Evolutionary conservation across 163 green algal species (phyloP), one percentile per base, ranked within the genome.

Genomic region (Scenedesmus sp.): DNA sequence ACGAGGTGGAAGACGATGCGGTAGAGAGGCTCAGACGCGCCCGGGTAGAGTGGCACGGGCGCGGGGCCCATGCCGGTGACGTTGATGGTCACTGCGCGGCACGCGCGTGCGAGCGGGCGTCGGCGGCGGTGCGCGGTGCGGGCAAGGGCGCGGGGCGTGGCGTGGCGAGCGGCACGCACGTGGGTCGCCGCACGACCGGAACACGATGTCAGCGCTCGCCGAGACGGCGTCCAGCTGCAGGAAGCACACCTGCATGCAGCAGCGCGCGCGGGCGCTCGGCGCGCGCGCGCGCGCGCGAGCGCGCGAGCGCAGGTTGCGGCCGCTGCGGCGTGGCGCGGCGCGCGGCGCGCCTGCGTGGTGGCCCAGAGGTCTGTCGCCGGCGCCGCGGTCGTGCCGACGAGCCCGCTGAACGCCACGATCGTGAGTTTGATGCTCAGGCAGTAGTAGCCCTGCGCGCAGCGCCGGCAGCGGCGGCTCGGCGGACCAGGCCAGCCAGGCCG

Each of bases 181-280:
- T 64, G 56, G 36, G n/a, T 64, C 28, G 4, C 56, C 56, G 56
- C 56, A 64, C 13, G 56, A 44, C 28, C 39, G 22, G 56, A 64
- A 64, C 14, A 1, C 28, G 18, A 64, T 29, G n/a, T 28, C 39
- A 3, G 56, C 56, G 5, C n/a, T 39, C 2, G 56, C 28, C 56
- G n/a, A n/a, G n/a, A 64, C n/a, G 9, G 56, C 26, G 28, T 64
- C 56, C 56, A 64, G 56, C 56, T 64, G 36, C 28, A 44, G 39
- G 56, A 64, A 64, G 56, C 56, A 64, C 56, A 64, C 56, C 56
- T 64, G 56, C 56, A 64, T 28, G 56, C 56, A 64, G 56, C 56
- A 54, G 15, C n/a, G n/a, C n/a, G n/a, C n/a, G n/a, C n/a, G n/a
- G n/a, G n/a, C n/a, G n/a, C n/a, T n/a, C n/a, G n/a, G n/a, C n/a